These are phyloP conservation scores for Aschersonia sp. DNA, from an alignment of 2,329 filamentous ascomycete genomes.

Conservation along the genomic window DNA sequence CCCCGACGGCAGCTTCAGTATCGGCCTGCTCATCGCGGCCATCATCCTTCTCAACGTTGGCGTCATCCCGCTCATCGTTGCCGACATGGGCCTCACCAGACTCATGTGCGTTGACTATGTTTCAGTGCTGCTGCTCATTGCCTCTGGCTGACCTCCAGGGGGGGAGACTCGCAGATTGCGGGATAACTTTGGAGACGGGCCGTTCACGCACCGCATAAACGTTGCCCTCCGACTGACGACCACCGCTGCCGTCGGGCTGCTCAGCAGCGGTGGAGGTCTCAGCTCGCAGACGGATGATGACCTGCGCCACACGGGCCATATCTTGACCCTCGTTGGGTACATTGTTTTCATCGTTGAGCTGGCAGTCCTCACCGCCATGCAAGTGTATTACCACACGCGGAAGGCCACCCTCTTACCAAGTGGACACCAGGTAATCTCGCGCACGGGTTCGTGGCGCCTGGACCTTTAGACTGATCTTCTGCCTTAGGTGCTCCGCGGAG, in stretches of 20 bases:
- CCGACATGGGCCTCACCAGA: slow-evolving; percentile 11
- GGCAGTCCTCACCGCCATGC: slow-evolving; percentile 5
- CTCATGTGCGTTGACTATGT: slow-evolving; percentile 10
- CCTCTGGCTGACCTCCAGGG: neutral
- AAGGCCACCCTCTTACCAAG: slow-evolving; percentile 5
- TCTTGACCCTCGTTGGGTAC: slow-evolving; percentile 9
- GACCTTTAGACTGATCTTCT: no score
- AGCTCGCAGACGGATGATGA: slow-evolving; percentile 2
- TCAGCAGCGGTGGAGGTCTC: slow-evolving; percentile 8
- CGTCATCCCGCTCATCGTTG: slow-evolving; percentile 12
- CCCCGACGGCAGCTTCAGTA: neutral
- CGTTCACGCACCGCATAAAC: slow-evolving; percentile 6
- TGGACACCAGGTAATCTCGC: slow-evolving; percentile 5
- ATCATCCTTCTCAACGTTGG: slow-evolving; percentile 15
- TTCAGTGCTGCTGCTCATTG: neutral
- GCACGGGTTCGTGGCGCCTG: no score
- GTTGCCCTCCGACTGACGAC: slow-evolving; percentile 6
- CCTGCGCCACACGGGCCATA: slow-evolving; percentile 3
- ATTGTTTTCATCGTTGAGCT: slow-evolving; percentile 9
- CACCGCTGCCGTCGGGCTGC: slow-evolving; percentile 6
- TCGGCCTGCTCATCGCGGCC: slow-evolving; percentile 12
- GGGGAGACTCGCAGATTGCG: slow-evolving; percentile 5
- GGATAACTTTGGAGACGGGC: slow-evolving; percentile 10
- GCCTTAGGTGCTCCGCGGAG: slow-evolving; percentile 6
- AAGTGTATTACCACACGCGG: slow-evolving; percentile 6